Percentiles rank a stretch among this genome's conserved stretches.
Evolutionary conservation across 768 basidiomycete genomes (phyloP).

Genomic region (Auriscalpium vulgare): DNA sequence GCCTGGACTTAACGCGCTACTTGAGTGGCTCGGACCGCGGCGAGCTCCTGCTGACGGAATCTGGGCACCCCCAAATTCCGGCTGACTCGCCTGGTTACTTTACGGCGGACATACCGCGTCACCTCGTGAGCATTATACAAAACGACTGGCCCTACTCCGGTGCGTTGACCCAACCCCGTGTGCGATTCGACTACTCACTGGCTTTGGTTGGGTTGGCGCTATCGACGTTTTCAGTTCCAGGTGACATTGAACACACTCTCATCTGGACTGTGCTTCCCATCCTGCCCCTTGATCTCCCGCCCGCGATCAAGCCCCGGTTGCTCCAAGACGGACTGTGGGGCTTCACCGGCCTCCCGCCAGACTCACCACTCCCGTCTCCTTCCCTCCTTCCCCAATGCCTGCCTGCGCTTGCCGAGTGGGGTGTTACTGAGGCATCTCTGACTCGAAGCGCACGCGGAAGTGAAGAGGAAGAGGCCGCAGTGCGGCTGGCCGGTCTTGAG

Average conservation of each 20-base stretch:
- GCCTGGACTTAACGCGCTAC: slow-evolving; percentile 27
- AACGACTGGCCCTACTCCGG: slow-evolving; percentile 91
- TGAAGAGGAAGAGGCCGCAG: slow-evolving; percentile 42
- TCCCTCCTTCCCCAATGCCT: slow-evolving; percentile 50
- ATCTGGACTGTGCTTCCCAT: slow-evolving; percentile 76
- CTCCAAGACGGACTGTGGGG: slow-evolving; percentile 77
- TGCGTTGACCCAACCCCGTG: slow-evolving; percentile 16
- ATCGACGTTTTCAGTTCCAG: slow-evolving; percentile 40
- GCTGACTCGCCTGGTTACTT: slow-evolving; percentile 50
- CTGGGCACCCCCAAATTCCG: slow-evolving; percentile 25
- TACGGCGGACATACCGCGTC: slow-evolving; percentile 47
- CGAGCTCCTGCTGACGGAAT: neutral
- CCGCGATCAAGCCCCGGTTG: slow-evolving; percentile 46
- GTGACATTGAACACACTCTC: slow-evolving; percentile 64
- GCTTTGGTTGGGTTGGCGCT: neutral
- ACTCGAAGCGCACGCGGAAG: slow-evolving; percentile 43
- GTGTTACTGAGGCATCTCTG: slow-evolving; percentile 53
- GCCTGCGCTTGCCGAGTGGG: slow-evolving; percentile 64
- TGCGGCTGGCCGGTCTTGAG: slow-evolving; percentile 45
- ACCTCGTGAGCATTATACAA: slow-evolving; percentile 60
- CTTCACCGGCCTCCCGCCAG: slow-evolving; percentile 50
- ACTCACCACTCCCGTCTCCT: slow-evolving; percentile 48
- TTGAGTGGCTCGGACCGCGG: neutral
- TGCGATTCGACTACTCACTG: neutral
- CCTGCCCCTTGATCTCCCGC: slow-evolving; percentile 48